Evolutionary conservation across 805 yeast species (phyloP), one percentile per base, ranked within the genome.

Genomic region (Cyberlindnera misumaiensis): DNA sequence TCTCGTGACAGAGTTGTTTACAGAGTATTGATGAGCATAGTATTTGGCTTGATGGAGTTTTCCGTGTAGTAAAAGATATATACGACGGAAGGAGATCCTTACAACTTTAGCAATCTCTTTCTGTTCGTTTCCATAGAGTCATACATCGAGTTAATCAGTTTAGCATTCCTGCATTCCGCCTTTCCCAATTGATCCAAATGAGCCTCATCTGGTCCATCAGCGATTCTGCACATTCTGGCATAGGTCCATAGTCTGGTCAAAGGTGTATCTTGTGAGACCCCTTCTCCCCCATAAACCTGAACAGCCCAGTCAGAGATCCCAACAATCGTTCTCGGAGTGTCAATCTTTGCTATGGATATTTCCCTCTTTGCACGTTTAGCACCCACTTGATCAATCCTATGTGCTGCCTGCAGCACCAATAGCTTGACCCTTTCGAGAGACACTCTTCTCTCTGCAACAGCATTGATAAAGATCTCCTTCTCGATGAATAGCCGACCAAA

Each of bases 191-290:
- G 83, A 43, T 61, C 60, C 53, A 74, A 59, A 53, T 78, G 82
- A 4, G 79, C 80, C 55, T 77, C 83, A 60, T 77, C 83, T 3
- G 84, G 84, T 11, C 83, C 83, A 54, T 79, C 84, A 12, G 83
- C 83, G 40, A 77, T 73, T 45, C 83, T 61, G 40, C 77, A 65
- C 32, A 78, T 74, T 53, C 84, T 65, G 34, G 70, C 62, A 40
- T 58, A 56, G 17, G 75, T 73, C 58, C 70, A 79, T 56, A 69
- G 56, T 41, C 69, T 56, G 2, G 83, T 76, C 52, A 79, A 60
- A 36, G 72, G 77, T 9, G 77, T 70, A 45, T 78, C 83, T 53
- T 75, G 77, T 30, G 75, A 69, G 9, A 77, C 70, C 39, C 83
- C 83, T 52, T 73, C 81, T 20, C 79, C 83, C 12, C 84, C 85